These are phyloP conservation scores for Globisporangium yorkense DNA, from an alignment of 352 stramenopile genomes.

Conservation along the genomic window DNA sequence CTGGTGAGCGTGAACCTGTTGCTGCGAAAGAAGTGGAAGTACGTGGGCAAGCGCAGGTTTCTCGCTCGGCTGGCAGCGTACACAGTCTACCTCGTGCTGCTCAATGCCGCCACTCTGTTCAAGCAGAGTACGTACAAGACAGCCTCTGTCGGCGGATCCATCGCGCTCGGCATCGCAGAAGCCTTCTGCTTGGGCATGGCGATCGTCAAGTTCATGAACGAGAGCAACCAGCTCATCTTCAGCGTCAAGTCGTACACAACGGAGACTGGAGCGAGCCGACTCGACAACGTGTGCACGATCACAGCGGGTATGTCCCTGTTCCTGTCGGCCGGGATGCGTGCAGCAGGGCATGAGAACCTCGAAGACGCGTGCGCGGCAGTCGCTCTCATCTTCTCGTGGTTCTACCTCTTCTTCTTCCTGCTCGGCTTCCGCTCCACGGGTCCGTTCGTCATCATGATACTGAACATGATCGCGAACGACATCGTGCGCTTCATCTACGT, in stretches of 20 bases:
- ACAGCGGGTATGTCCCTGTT: conserved; percentile 32
- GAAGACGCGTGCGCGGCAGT: conserved; percentile 40
- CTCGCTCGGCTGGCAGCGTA: conserved; percentile 32
- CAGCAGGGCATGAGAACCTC: conserved; percentile 15
- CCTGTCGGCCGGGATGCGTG: conserved; percentile 18
- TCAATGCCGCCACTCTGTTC: conserved; percentile 45
- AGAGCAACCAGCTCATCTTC: conserved; percentile 41
- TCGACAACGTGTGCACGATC: conserved; percentile 56
- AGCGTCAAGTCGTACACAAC: conserved; percentile 34
- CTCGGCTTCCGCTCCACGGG: conserved; percentile 53
- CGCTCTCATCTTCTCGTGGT: conserved; percentile 48
- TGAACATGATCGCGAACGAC: conserved; percentile 55
- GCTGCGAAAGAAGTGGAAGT: conserved; percentile 63
- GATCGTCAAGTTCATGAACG: conserved; percentile 43
- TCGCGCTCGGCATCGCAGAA: conserved; percentile 31
- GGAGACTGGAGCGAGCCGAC: conserved; percentile 31
- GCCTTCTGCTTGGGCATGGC: conserved; percentile 21
- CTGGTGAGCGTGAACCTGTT: conserved; percentile 43
- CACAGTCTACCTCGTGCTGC: conserved; percentile 27
- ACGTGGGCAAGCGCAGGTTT: conserved; percentile 42
- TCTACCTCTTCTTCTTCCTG: conserved; percentile 68
- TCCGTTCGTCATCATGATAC: conserved; percentile 66
- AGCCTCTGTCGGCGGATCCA: conserved; percentile 3
- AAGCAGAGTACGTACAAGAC: conserved; percentile 28
- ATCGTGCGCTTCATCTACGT: conserved; percentile 54